A percentile compares a stretch with the other conserved stretches of the same genome.
Evolutionary conservation across 2,329 filamentous ascomycete genomes (phyloP).

Genomic region (Metarhizium humberi): DNA sequence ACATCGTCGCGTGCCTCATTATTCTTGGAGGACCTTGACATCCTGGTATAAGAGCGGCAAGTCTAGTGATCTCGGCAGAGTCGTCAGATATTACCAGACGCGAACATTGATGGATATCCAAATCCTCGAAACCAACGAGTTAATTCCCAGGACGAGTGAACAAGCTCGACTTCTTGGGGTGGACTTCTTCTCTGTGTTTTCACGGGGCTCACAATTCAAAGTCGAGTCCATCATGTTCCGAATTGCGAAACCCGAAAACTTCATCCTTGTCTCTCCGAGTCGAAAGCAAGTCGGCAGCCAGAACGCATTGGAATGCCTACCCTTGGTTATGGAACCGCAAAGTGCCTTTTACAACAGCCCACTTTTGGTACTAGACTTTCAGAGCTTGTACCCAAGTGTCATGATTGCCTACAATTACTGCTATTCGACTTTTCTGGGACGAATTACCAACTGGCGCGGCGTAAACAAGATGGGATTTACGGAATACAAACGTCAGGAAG

Average conservation of each 20-base stretch:
- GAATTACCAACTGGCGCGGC: conserved; percentile 80
- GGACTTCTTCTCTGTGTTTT: conserved; percentile 95
- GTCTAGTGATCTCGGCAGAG: conserved; percentile 59
- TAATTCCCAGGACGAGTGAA: conserved; percentile 83
- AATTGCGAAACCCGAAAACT: conserved; percentile 95
- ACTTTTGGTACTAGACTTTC: conserved; percentile 86
- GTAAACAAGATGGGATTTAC: conserved; percentile 91
- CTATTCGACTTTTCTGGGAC: conserved; percentile 90
- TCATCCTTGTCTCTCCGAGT: conserved; percentile 80
- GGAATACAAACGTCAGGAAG: conserved; percentile 69
- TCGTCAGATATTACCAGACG: conserved; percentile 68
- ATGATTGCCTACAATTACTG: conserved; percentile 99
- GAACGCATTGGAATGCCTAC: conserved; percentile 88
- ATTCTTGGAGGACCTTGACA: conserved; percentile 69
- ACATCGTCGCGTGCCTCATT: conserved; percentile 81
- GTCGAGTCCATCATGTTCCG: conserved; percentile 98
- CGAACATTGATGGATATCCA: conserved; percentile 78
- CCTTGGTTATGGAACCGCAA: conserved; percentile 94
- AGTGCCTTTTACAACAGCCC: conserved; percentile 91
- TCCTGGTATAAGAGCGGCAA: conserved; percentile 68
- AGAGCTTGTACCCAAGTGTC: conserved; percentile 90
- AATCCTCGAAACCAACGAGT: conserved; percentile 81
- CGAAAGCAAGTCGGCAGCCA: conserved; percentile 87
- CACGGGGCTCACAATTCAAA: conserved; percentile 92
- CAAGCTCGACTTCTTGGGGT: conserved; percentile 88